Percentiles rank a stretch among this genome's conserved stretches.
phyloP scores from a whole-genome alignment of 345 rosid genomes.

The Citrus sp. region DNA sequence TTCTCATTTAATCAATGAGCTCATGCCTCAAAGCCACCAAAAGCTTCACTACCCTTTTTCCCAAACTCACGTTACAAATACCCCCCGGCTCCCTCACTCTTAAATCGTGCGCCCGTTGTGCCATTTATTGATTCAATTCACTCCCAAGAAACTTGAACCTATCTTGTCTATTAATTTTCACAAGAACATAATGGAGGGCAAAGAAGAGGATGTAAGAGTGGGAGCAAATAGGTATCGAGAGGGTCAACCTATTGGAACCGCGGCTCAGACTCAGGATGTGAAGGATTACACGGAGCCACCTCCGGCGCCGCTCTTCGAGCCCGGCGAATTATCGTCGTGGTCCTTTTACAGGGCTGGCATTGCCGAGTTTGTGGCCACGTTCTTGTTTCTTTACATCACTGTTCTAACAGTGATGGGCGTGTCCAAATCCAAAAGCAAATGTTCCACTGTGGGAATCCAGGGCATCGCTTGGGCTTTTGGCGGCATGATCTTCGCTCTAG shows the following conservation, averaged over 20 bases:
- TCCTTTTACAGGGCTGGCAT: slow-evolving; percentile 39
- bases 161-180: not conserved
- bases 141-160: not conserved
- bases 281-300: slow-evolving; percentile 39
- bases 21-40: not conserved
- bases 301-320: slow-evolving; percentile 28
- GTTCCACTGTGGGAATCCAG: slow-evolving; percentile 34
- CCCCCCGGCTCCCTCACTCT: not conserved
- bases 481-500: slow-evolving; percentile 45
- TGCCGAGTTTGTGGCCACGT: slow-evolving; percentile 37
- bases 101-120: not conserved
- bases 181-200: slow-evolving; percentile 27
- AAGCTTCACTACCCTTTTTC: slow-evolving; percentile 8
- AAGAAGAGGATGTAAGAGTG: slow-evolving; percentile 34
- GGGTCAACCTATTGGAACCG: slow-evolving; percentile 33
- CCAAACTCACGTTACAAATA: slow-evolving; percentile 18
- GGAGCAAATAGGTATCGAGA: slow-evolving; percentile 39
- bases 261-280: slow-evolving; percentile 26
- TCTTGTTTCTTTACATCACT: slow-evolving; percentile 35
- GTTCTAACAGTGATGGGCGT: slow-evolving; percentile 41
- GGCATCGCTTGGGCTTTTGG: slow-evolving; percentile 49
- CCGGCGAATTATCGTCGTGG: slow-evolving; percentile 29
- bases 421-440: slow-evolving; percentile 27
- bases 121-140: slow-evolving; percentile 10
- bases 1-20: slow-evolving; percentile 7